Evolutionary conservation across 2,329 filamentous ascomycete species (phyloP), one percentile per base, ranked within the genome.

Genomic region (Graphilbum fragrans): DNA sequence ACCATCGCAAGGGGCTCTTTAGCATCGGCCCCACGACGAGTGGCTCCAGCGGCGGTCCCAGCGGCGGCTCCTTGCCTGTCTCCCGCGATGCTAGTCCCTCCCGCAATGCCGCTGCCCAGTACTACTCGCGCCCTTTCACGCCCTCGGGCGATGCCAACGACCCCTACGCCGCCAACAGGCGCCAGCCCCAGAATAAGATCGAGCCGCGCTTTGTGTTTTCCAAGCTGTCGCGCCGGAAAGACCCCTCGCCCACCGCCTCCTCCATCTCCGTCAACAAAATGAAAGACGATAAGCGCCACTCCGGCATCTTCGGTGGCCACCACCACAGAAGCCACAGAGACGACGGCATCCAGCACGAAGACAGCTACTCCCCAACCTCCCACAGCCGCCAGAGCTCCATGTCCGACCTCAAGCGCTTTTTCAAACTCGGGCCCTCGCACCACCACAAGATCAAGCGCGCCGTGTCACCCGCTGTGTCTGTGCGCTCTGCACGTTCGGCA

Each of bases 341-440:
- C 33, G 52, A 61, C 36, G 56, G 67, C 43, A 64, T 72, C 35
- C 31, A 33, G 9, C 60, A 66, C 41, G 65, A 75, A 19, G 64
- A 63, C 31, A 48, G 49, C 59, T 59, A 57, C 48, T 56, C 55
- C 49, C 55, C 64, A 31, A 63, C 64, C 41, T 63, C 63, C 3
- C 69, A 71, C 46, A 69, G 63, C 47, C 68, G 72, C 39, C 77
- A 85, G 45, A 79, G 83, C 19, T 95, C 92, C 5, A 96, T 96
- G 83, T 81, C 84, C 4, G 90, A 96, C 53, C 63, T 98, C 46
- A 95, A 94, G 64, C 76, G 92, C n/a, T 98, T 98, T 59, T 94
- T 98, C 68, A 92, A 81, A 60, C 79, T 86, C 46, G 76, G 81
- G 40, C 74, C 76, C 3, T 72, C 79, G 47, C 63, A 74, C 49